These are phyloP conservation scores for Fusarium xyrophilum DNA, from an alignment of 2,329 filamentous ascomycete species.

Conservation along the genomic window DNA sequence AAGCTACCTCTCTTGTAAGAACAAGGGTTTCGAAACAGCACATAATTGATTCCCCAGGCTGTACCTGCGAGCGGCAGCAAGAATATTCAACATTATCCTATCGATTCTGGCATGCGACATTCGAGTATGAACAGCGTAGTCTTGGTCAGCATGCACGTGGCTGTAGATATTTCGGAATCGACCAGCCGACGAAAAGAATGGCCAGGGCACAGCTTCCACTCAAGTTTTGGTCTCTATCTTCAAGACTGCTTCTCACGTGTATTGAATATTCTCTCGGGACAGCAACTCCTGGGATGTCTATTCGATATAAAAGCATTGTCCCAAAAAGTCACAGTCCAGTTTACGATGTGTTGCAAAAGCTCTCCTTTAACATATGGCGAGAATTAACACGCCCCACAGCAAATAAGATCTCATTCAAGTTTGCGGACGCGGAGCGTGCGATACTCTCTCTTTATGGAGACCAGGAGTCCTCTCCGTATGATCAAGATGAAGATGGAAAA, in stretches of 20 bases:
- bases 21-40: accelerated
- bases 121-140: background rate
- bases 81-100: accelerated
- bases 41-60: accelerated
- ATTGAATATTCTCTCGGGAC: background rate
- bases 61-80: accelerated
- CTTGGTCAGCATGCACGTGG: background rate
- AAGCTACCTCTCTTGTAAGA: accelerated
- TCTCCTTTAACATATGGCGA: accelerated
- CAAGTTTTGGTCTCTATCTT: background rate
- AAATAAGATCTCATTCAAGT: accelerated
- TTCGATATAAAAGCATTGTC: background rate
- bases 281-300: background rate
- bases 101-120: accelerated
- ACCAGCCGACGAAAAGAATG: background rate
- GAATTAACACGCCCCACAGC: accelerated
- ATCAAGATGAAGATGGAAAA: accelerated
- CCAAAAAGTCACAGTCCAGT: accelerated
- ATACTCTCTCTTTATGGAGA: background rate
- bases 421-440: accelerated
- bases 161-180: background rate
- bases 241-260: background rate
- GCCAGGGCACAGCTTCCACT: background rate
- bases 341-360: accelerated
- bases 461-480: background rate